Conservation (phyloP, 1,139 yeast species). For the Yamadazyma sp. region DNA sequence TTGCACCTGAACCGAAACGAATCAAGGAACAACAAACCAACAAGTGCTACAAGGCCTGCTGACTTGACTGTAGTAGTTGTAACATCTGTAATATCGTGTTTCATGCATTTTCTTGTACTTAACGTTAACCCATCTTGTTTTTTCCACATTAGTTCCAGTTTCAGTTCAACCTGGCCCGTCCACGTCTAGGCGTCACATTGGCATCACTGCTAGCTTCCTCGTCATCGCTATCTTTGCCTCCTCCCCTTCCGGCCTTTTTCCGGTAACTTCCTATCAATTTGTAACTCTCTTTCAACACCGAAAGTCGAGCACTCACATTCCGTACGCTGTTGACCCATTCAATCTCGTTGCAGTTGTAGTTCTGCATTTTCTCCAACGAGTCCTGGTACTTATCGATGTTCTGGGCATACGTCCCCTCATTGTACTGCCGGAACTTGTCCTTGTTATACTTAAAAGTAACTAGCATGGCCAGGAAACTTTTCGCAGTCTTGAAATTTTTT, state of each 20-base stretch:
- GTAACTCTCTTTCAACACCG: conserved; percentile 31
- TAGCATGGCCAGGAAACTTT: conserved; percentile 7
- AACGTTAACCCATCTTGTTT: too few species aligned
- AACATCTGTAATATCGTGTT: too few species aligned
- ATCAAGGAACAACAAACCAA: neutral
- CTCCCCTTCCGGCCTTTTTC: conserved; percentile 15
- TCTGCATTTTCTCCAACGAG: conserved; percentile 8
- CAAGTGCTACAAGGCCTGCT: too few species aligned
- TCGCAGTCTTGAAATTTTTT: conserved; percentile 1
- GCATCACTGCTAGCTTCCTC: conserved; percentile 19
- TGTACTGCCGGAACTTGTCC: conserved; percentile 6
- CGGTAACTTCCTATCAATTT: conserved; percentile 26
- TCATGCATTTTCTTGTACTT: too few species aligned
- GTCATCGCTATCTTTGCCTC: conserved; percentile 7
- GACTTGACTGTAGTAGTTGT: too few species aligned
- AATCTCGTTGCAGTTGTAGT: conserved; percentile 10
- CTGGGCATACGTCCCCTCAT: neutral
- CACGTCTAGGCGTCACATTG: conserved; percentile 7
- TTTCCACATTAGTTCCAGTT: too few species aligned
- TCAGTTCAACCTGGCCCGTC: too few species aligned
- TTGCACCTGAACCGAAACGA: too few species aligned
- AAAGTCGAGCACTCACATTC: conserved; percentile 28
- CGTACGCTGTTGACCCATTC: conserved; percentile 28
- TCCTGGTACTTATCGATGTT: conserved; percentile 8
- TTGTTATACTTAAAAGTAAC: conserved; percentile 17